phyloP scores from a whole-genome alignment of 169 alveolate species.

The Condylostoma magnum region DNA sequence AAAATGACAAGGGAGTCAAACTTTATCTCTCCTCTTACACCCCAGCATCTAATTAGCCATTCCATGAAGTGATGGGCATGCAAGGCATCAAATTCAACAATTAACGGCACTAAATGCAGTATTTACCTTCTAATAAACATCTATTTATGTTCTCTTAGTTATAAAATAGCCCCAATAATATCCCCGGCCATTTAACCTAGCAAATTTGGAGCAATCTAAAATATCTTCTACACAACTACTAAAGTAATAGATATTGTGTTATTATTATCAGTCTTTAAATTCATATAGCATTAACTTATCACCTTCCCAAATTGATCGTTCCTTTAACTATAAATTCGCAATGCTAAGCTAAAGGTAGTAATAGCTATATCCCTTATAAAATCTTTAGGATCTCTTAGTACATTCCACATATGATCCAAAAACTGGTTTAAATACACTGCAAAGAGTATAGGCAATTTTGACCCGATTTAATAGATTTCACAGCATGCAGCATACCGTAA shows the following conservation, averaged over 20 bases:
- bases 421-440: constrained; percentile 21
- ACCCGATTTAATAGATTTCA: constrained; percentile 25
- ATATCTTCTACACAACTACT: not conserved
- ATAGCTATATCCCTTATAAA: constrained; percentile 18
- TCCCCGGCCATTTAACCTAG: not conserved
- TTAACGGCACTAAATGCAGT: no score
- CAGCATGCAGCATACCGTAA: constrained; percentile 22
- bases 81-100: no score
- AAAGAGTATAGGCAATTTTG: constrained; percentile 19
- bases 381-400: constrained; percentile 23
- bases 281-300: not conserved
- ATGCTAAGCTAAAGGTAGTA: constrained; percentile 7
- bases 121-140: no score
- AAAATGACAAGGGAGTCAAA: not conserved
- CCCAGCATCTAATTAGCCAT: no score
- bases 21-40: not conserved
- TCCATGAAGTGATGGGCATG: no score
- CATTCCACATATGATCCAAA: constrained; percentile 22
- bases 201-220: not conserved
- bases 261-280: not conserved
- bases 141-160: constrained; percentile 21
- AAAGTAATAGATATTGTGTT: not conserved
- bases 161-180: not conserved
- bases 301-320: constrained; percentile 20
- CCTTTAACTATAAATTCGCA: not conserved